Evolutionary conservation across 2,329 filamentous ascomycete genomes (phyloP), one percentile per base, ranked within the genome.

Genomic region (Pyrenochaeta sp.): DNA sequence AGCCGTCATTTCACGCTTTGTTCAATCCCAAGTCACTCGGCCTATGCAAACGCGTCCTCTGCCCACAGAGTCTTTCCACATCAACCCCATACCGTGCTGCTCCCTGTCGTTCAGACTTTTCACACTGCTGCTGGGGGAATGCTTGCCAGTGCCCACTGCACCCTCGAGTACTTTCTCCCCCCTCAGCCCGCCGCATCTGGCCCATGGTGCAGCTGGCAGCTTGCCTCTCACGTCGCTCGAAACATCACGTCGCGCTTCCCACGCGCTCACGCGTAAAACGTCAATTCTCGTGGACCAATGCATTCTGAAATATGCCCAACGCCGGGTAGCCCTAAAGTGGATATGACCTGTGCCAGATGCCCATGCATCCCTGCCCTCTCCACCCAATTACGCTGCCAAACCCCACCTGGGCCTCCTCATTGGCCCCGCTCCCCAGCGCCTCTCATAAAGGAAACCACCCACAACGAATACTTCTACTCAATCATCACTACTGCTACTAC

Each of bases 391-490:
- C 44, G 52, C 40, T 46, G 45, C 18, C 51, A 49, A 56, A 46
- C 15, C 51, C 59, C 55, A 49, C 43, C 53, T 48, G 45, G 11
- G 17, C 58, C 54, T 18, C 41, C 37, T 53, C 52, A 75, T 74
- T 75, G 68, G 72, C 51, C 59, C 21, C 42, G 29, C 41, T 51
- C 31, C 17, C 36, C 27, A 27, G 62, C 70, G 68, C 69, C 64
- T 63, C 60, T 47, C 55, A 57, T 46, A 35, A 27, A 45, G 32
- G 47, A 53, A 29, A 50, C 53, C 62, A 59, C 58, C 4, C 17
- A 39, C 5, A 39, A 18, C 5, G 35, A 37, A 18, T 18, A 37
- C 31, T 14, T 12, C 18, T n/a, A 12, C 20, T 18, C 6, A 21
- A 21, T 21, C 35, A 4, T 12, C 10, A 41, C 7, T n/a, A n/a